Evolutionary conservation across 1,284 basidiomycete species (phyloP), one percentile per base, ranked within the genome.

Genomic region (Xanthoconium separans): DNA sequence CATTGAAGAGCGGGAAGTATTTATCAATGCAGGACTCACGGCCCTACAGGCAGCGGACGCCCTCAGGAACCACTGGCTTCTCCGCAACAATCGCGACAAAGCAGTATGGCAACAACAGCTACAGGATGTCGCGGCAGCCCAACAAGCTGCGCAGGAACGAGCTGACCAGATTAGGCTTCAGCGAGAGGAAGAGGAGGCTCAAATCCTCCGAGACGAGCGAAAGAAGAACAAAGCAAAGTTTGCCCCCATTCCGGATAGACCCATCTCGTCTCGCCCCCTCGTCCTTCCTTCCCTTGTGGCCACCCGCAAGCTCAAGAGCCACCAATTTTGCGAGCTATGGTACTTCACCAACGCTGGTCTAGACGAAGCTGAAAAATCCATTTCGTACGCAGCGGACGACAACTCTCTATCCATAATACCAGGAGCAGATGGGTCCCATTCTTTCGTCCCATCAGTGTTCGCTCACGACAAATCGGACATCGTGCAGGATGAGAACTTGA

Each of bases 321-420:
- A 39, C 20, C 40, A 44, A 2, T 48, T 48, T 15, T 53, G 41
- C 6, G 29, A 53, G 11, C 45, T 44, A 8, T 53, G 51, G 34
- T 53, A 43, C 2, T 53, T 53, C 33, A 43, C 33, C 16, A 53
- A 53, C 8, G 31, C 6, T 2, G 41, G 45, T 4, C n/a, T 53
- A 1, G 40, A 47, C 7, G 12, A 43, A 7, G 40, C 41, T 1
- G 9, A 18, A 1, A 29, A 43, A 0, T 36, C 41, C 8, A 1
- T 24, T 2, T 20, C 36, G 3, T 47, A 20, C 4, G 9, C 18
- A 3, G n/a, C 29, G 2, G 44, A 53, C 18, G 11, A 36, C 33
- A 36, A 47, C 18, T 16, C 33, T 11, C 13, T 53, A 1, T 46
- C 30, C 22, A 12, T 41, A 6, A n/a, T 47, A 4, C 11, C 24